Evolutionary conservation across 108 stramenopile genomes (phyloP), one percentile per base, ranked within the genome.

Genomic region (Pseudonitzschia delicatissima): DNA sequence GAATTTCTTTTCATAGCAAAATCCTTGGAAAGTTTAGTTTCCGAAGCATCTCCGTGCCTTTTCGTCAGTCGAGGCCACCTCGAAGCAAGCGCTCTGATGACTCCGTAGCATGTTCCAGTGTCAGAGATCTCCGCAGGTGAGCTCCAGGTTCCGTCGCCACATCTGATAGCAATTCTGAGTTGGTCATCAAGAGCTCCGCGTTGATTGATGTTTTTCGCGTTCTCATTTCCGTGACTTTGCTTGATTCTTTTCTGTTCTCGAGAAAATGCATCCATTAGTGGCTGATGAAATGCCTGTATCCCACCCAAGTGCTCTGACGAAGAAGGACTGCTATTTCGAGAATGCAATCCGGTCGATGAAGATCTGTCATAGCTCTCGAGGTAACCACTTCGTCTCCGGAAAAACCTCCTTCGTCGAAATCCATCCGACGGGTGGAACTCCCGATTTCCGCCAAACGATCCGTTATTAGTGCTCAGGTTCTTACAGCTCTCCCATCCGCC

Each of bases 401-500:
- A 85, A 74, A 74, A 90, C 15, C 88, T 45, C 34, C 88, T 66
- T 21, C 88, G 66, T 17, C 88, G 79, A 53, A 76, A 85, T 33
- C 67, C 52, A 57, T 90, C 78, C 11, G 65, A 18, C 17, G 64
- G 50, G 71, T 85, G 63, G 62, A 84, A 90, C 15, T 28, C 51
- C 27, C 88, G 74, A 17, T 25, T 51, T 0, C 79, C 77, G 34
- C 36, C 58, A 55, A 90, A 90, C 26, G 71, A 67, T n/a, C 51
- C 73, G 11, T 31, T 57, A 29, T 69, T 65, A 25, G 63, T 73
- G 36, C 66, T 47, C 11, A 87, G 63, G 67, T 70, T 73, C 36
- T 67, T 52, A 64, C 82, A 81, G 49, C 79, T 83, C 45, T 90
- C 88, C 85, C 85, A 90, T 15, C 85, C 88, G 27, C 80, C 77